phyloP scores from a whole-genome alignment of 345 rosid genomes.

The Erysimum cheiranthoides region DNA sequence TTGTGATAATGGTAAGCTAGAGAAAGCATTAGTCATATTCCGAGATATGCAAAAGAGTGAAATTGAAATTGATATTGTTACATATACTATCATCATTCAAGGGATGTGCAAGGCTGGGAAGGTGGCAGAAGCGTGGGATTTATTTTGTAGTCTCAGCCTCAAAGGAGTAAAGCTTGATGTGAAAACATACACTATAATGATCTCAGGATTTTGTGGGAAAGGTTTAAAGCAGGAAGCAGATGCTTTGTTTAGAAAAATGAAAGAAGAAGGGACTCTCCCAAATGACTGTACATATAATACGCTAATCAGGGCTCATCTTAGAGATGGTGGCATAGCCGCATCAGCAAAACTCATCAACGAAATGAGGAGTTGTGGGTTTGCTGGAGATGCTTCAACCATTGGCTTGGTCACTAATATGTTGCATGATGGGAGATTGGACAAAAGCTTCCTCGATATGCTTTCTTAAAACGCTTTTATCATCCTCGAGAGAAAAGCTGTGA shows the following conservation, averaged over 20 bases:
- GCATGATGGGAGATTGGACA: constrained; percentile 11
- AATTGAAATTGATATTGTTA: background rate
- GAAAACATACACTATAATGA: background rate
- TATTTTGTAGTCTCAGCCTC: background rate
- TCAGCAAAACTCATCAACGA: constrained; percentile 13
- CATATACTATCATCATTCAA: background rate
- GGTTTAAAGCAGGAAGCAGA: background rate
- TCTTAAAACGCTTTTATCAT: constrained; percentile 1
- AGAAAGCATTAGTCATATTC: background rate
- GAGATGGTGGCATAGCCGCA: background rate
- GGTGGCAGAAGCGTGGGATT: constrained; percentile 13
- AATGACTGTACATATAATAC: background rate
- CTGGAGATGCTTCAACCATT: background rate
- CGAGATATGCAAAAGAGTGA: background rate
- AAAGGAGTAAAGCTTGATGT: constrained; percentile 3
- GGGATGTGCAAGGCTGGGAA: constrained; percentile 23
- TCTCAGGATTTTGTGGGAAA: background rate
- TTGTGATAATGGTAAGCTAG: background rate
- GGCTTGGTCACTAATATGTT: constrained; percentile 7
- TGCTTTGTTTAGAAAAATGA: constrained; percentile 12
- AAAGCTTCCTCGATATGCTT: constrained; percentile 16
- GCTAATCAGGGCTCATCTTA: background rate
- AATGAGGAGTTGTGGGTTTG: background rate
- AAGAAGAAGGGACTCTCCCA: constrained; percentile 1
- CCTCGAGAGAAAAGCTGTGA: background rate